These are phyloP conservation scores for Dioscorea alata DNA, from an alignment of 106 monocot genomes.

Conservation along the genomic window DNA sequence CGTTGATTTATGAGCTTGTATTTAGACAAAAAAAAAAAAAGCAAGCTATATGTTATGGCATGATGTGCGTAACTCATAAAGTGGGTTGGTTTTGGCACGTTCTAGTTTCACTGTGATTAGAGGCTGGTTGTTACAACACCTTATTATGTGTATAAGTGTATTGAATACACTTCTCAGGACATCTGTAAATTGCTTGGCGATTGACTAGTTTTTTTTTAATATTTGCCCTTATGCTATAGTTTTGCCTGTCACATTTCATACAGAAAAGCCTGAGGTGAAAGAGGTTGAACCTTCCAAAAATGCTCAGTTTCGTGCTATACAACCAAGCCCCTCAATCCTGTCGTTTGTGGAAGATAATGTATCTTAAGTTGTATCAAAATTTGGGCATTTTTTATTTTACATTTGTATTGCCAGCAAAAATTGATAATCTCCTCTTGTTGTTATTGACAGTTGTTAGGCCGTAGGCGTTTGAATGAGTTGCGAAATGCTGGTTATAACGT, in stretches of 20 bases:
- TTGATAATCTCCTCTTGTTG: conserved; percentile 3
- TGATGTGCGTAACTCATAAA: no score
- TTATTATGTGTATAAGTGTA: no score
- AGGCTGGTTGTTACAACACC: no score
- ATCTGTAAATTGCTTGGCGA: no score
- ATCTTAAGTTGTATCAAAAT: not conserved
- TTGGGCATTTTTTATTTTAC: not conserved
- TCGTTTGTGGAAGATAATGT: conserved; percentile 99
- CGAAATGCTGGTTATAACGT: conserved; percentile 77
- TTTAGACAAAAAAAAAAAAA: no score
- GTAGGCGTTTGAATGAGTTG: conserved; percentile 80
- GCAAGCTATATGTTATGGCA: no score
- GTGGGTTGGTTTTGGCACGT: no score
- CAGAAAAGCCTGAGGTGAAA: conserved; percentile 51
- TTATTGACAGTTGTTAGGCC: conserved; percentile 69
- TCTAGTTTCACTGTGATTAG: no score
- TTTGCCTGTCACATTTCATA: conserved; percentile 1
- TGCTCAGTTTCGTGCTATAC: conserved; percentile 92
- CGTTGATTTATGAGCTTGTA: no score
- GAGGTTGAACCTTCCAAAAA: conserved; percentile 65
- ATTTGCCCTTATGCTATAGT: not conserved
- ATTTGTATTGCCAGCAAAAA: not conserved
- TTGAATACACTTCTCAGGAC: no score
- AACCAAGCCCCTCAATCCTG: conserved; percentile 79
- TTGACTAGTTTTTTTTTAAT: no score